Base-by-base conservation (phyloP, 2,329 filamentous ascomycete species). In the Lachnellula suecica region DNA sequence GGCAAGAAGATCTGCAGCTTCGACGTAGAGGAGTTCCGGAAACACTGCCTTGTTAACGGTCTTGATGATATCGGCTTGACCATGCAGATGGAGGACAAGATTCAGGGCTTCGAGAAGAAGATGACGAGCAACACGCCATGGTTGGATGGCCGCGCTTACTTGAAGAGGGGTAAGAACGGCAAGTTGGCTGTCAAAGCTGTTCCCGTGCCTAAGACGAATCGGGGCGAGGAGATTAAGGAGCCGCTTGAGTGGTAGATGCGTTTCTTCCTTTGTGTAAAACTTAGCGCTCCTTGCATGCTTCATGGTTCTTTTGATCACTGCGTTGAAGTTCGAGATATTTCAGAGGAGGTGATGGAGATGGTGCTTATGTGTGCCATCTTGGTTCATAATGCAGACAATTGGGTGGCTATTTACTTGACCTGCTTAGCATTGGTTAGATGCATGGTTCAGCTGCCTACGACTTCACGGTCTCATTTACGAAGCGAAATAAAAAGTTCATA, bases 51-150 rank as follows among this genome's bases (percentile, higher is more conserved):
- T 46, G 72, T 96, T 65, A 96, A 97, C 68, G 93, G 93, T 0
- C 83, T 97, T 9, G 93, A 97, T 68, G 94, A 97, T 64, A 97
- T 97, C 65, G 93, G 93, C 31, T 75, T 97, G 59, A 97, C 93
- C 5, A 90, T 97, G 79, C 89, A 95, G 74, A 82, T 89, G 74
- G 91, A 94, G 59, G 87, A 91, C 57, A 91, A 96, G 79, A 97
- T 97, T 68, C 75, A 81, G 52, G 80, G 79, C 54, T 96, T 94
- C 66, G 93, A 97, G 82, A 75, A 76, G 63, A 86, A 85, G 71
- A 83, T 91, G 68, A 87, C 87, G 9, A 72, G 78, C 47, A 82
- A 90, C 56, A 96, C 89, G 20, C 93, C 94, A 2, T 97, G 93
- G 93, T 74, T 97, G 60, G 91, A 97, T 66, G 94, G 93, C 29